These are phyloP conservation scores for Avena insularis DNA, from an alignment of 176 grass and related monocot species.

Conservation along the genomic window DNA sequence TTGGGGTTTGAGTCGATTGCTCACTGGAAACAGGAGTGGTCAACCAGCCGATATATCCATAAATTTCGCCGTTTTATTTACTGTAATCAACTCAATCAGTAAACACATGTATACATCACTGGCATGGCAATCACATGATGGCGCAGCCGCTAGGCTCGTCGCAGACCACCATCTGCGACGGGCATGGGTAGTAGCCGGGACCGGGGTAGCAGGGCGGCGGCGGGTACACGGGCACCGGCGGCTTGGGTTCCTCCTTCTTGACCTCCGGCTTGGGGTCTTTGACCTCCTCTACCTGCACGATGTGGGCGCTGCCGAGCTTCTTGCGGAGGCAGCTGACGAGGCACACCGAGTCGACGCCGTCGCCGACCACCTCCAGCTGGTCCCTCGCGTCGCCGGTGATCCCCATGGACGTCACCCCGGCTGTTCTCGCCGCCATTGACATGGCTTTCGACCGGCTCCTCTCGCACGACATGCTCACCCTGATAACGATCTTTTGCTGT, in stretches of 20 bases:
- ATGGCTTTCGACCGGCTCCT: constrained; percentile 41
- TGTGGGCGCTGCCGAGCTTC: constrained; percentile 44
- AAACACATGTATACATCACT: neutral
- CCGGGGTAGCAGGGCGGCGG: constrained; percentile 16
- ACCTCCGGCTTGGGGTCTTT: neutral
- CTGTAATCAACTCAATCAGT: neutral
- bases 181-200: constrained; percentile 15
- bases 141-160: constrained; percentile 23
- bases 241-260: neutral
- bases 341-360: constrained; percentile 35
- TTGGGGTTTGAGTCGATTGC: neutral
- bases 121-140: constrained; percentile 32
- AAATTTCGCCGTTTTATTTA: neutral
- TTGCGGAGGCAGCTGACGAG: constrained; percentile 37
- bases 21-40: neutral
- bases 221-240: neutral
- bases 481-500: constrained; percentile 50
- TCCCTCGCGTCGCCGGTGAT: constrained; percentile 41
- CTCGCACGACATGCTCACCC: constrained; percentile 52
- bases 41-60: neutral
- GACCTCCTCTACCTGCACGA: constrained; percentile 45
- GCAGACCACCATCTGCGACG: constrained; percentile 21
- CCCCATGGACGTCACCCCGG: constrained; percentile 26
- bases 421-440: neutral
- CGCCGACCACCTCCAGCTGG: constrained; percentile 44